phyloP scores from a whole-genome alignment of 768 basidiomycete species.

The Pleurotus pulmonarius region DNA sequence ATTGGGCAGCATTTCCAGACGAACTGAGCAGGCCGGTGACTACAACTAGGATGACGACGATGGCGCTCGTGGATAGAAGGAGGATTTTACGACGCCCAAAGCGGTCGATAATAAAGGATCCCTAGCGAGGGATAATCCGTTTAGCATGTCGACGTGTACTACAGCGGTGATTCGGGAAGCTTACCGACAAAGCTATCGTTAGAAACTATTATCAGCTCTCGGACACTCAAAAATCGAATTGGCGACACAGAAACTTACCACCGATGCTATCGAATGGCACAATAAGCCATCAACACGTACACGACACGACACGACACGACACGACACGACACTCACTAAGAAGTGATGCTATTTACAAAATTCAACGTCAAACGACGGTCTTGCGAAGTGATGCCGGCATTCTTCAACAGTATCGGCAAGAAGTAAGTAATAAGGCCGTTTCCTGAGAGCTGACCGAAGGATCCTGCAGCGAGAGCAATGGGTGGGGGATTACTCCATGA shows the following conservation, averaged over 20 bases:
- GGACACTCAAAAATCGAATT: background rate
- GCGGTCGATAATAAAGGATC: slow-evolving; percentile 43
- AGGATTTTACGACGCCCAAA: slow-evolving; percentile 45
- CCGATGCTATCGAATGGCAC: slow-evolving; percentile 23
- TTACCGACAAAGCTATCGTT: slow-evolving; percentile 24
- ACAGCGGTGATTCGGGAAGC: slow-evolving; percentile 1
- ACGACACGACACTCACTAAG: slow-evolving; percentile 28
- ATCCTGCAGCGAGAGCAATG: slow-evolving; percentile 8
- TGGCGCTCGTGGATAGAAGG: slow-evolving; percentile 32
- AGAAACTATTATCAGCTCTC: slow-evolving; percentile 2
- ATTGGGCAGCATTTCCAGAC: slow-evolving; percentile 27
- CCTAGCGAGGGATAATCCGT: slow-evolving; percentile 20
- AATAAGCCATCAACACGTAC: no score
- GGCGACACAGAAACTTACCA: slow-evolving; percentile 21
- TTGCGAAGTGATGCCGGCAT: slow-evolving; percentile 42
- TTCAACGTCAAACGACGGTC: slow-evolving; percentile 39
- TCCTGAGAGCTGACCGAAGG: slow-evolving; percentile 42
- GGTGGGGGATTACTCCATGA: background rate
- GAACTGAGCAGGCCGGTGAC: slow-evolving; percentile 42
- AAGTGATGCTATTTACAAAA: slow-evolving; percentile 50
- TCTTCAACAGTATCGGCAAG: slow-evolving; percentile 40
- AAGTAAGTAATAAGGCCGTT: slow-evolving; percentile 50
- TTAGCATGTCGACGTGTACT: background rate
- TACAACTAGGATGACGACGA: slow-evolving; percentile 39
- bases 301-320: background rate